phyloP scores from a whole-genome alignment of 164 flowering plant genomes.

The Litsea cubeba region DNA sequence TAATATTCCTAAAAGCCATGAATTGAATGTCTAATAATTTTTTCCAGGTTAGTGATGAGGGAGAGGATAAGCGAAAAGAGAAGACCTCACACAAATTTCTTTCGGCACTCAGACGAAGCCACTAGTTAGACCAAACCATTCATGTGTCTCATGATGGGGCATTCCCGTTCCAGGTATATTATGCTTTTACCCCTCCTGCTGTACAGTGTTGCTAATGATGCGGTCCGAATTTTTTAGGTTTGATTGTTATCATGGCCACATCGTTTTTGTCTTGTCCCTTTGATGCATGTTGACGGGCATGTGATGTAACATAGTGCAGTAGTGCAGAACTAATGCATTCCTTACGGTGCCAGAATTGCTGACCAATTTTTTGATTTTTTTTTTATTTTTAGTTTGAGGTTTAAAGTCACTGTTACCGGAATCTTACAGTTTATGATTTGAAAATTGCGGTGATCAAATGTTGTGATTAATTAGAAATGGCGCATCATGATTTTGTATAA shows the following conservation, averaged over 20 bases:
- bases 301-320: neutral
- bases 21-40: neutral
- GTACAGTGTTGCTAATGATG: neutral
- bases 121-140: constrained; percentile 17
- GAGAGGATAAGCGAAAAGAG: constrained; percentile 40
- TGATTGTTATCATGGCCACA: neutral
- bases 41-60: constrained; percentile 45
- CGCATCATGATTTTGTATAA: too few species aligned
- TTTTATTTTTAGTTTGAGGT: neutral
- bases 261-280: neutral
- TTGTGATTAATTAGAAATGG: too few species aligned
- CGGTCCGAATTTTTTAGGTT: neutral
- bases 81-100: constrained; percentile 42
- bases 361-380: neutral
- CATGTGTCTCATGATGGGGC: constrained; percentile 9
- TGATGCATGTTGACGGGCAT: neutral
- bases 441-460: too few species aligned
- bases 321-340: neutral
- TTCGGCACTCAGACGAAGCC: constrained; percentile 43
- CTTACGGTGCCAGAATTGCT: neutral
- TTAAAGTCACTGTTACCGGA: too few species aligned
- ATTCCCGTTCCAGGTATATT: neutral
- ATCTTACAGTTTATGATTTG: too few species aligned
- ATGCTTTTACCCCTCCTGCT: neutral
- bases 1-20: neutral